Base-by-base conservation (phyloP, 1,284 basidiomycete genomes). In the Marasmius oreades region DNA sequence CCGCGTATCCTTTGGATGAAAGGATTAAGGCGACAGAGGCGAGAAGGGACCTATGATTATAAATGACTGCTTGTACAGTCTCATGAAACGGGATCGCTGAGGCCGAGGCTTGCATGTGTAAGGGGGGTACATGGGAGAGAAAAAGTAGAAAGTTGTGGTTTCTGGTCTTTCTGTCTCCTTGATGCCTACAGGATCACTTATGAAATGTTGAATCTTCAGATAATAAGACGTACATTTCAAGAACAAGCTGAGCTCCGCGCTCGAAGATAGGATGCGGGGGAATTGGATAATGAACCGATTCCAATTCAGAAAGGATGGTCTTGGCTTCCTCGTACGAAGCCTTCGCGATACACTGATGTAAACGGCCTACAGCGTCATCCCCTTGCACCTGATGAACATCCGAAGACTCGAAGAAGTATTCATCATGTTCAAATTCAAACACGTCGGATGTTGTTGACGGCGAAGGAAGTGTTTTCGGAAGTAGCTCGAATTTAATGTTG, bases 391-490 rank as follows among this genome's bases (percentile, higher is more conserved):
- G n/a, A n/a, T 16, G 20, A 18, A 37, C 36, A 3, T 42, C 11
- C 16, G 20, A 16, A n/a, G 10, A 42, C 5, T 42, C 20, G 39
- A 20, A 8, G 6, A 16, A 42, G 20, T 42, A 42, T 5, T 42
- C 11, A 7, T 42, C 39, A 5, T 42, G 11, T 42, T 42, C 39
- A n/a, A 20, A 3, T 20, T 42, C 39, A 16, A 42, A 42, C 16
- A 42, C 39, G 39, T 42, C 39, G 39, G 39, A 31, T 51, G 14
- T 14, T 34, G 36, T 1, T 14, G 26, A 28, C 45, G 31, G 5
- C 20, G 43, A 42, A 11, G 73, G 73, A 11, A 75, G 58, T 2
- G 54, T 60, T 58, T n/a, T 52, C 59, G 6, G 47, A 59, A n/a
- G 63, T 56, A 28, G 51, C 31, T 31, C 64, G 48, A 24, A 58